Conservation (phyloP, 106 monocot species). For the Phalaenopsis aphrodite region DNA sequence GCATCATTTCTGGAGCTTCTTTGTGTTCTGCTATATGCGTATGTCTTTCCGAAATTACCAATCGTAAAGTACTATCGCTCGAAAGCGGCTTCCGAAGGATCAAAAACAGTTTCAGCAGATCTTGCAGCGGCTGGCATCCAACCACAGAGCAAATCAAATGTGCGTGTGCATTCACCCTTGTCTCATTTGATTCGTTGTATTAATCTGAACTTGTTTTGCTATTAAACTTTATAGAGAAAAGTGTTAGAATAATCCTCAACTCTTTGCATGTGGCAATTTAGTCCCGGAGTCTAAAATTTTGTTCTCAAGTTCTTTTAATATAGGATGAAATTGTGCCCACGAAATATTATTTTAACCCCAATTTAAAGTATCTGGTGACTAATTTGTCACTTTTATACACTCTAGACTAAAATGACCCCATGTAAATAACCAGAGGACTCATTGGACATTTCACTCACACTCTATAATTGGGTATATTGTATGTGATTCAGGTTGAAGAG, state of each 20-base stretch:
- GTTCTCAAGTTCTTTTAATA: too few species aligned
- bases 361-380: too few species aligned
- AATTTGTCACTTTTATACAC: too few species aligned
- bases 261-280: too few species aligned
- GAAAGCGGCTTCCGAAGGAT: slow-evolving; percentile 17
- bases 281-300: too few species aligned
- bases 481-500: slow-evolving; percentile 18
- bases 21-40: slow-evolving; percentile 41
- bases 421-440: too few species aligned
- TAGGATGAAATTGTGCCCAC: too few species aligned
- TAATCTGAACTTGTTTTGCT: neutral
- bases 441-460: too few species aligned
- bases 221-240: slow-evolving; percentile 1
- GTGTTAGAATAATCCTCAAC: too few species aligned
- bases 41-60: slow-evolving; percentile 40
- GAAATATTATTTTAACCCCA: too few species aligned
- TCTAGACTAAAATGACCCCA: too few species aligned
- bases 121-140: slow-evolving; percentile 48
- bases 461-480: slow-evolving; percentile 14
- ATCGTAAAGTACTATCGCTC: slow-evolving; percentile 30
- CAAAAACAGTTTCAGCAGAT: slow-evolving; percentile 36
- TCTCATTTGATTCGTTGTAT: neutral
- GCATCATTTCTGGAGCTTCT: slow-evolving; percentile 34
- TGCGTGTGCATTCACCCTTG: neutral
- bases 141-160: neutral